These are phyloP conservation scores for Claviceps purpurea DNA, from an alignment of 2,329 filamentous ascomycete species.

Conservation along the genomic window DNA sequence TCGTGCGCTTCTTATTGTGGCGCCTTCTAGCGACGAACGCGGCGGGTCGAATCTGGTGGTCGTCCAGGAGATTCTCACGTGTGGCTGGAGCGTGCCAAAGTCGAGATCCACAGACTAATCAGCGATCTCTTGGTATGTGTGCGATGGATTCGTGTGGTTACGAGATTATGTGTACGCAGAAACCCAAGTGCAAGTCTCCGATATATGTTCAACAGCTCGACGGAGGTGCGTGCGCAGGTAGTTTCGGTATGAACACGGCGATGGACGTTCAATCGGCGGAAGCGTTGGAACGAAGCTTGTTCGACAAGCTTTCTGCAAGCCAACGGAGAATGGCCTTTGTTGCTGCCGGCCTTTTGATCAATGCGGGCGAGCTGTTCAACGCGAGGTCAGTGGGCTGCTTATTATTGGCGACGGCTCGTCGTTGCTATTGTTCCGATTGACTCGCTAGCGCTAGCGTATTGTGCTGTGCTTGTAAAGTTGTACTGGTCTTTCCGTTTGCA, in stretches of 20 bases:
- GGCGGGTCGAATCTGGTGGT: too few relatives aligned
- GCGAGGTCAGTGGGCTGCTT: background rate
- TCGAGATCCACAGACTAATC: slow-evolving; percentile 1
- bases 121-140: background rate
- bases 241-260: too few relatives aligned
- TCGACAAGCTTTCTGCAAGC: background rate
- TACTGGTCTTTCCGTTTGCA: background rate
- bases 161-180: too few relatives aligned
- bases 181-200: too few relatives aligned
- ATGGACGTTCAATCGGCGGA: too few relatives aligned
- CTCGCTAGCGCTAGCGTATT: background rate
- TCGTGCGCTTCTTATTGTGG: background rate
- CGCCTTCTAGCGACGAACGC: too few relatives aligned
- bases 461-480: background rate
- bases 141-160: background rate
- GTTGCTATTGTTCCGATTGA: slow-evolving; percentile 3
- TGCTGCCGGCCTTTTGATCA: slow-evolving; percentile 1
- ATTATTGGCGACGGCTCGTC: background rate
- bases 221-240: too few relatives aligned
- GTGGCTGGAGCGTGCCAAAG: slow-evolving; percentile 7
- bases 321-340: background rate
- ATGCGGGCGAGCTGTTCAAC: background rate
- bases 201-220: too few relatives aligned
- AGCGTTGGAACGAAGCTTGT: background rate
- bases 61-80: background rate